Base-by-base conservation (phyloP, 345 rosid species). In the Trapa bicornis region DNA sequence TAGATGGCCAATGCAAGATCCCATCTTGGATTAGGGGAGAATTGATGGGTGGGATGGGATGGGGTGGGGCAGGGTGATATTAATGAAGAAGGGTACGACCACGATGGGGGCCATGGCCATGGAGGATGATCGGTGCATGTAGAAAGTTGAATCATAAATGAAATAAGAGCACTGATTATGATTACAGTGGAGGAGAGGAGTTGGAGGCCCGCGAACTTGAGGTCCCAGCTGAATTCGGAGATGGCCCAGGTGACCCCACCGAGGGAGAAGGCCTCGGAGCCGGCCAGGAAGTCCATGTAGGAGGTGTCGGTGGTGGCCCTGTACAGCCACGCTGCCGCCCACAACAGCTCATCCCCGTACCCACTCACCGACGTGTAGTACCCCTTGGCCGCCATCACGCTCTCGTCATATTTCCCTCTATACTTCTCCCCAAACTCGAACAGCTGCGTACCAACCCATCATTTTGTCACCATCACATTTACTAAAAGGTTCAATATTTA, bases 151-250 rank as follows among this genome's bases (percentile, higher is more conserved):
- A 22, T 22, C 29, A 22, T 22, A 22, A 22, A 22, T 22, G 29
- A 22, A 22, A 22, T 22, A 22, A 22, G 29, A 22, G 29, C 29
- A 41, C 43, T 4, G 7, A 0, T 41, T 3, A 2, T 3, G 6
- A 41, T 41, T 72, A 83, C 87, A 83, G 67, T 82, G 32, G 90
- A 82, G 72, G 84, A 83, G 4, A 87, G 47, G 73, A 81, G 67
- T 65, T 87, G 93, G 52, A 87, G 53, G 35, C 83, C 90, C 33
- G 87, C 80, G 64, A 72, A 85, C 77, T 87, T 87, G 65, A 87
- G 79, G 71, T 87, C 94, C 94, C 94, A 87, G 77, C 94, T 87
- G 62, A 87, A 87, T 66, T 87, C 91, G 13, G 84, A 72, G 9
- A 87, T 81, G 75, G 87, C 76, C 90, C 91, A 87, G 72, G 83